Evolutionary conservation across 345 rosid species (phyloP), one percentile per base, ranked within the genome.

Genomic region (Salix udensis): DNA sequence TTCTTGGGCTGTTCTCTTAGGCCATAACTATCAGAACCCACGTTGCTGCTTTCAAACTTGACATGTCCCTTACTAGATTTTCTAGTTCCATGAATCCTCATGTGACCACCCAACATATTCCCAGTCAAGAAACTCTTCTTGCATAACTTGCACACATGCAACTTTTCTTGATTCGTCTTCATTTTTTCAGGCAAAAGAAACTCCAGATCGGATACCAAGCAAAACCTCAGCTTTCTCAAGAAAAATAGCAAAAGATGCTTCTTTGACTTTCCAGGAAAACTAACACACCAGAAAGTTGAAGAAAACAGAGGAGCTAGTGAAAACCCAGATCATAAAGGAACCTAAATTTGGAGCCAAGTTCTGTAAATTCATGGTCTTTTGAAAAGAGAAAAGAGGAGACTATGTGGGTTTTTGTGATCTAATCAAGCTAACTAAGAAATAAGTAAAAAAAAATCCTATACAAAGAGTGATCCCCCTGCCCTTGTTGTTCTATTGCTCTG

Each of bases 1-100:
- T 89, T 90, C 82, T 88, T 91, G 34, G 94, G 94, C 60, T 90
- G 86, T 62, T 87, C 88, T 81, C 94, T 86, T 21, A 90, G 84
- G 23, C 77, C 82, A 74, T 90, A 88, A 70, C 82, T 75, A 69
- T 80, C 80, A 76, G 78, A 74, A 78, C 78, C 81, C 67, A 39
- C 53, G 64, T 79, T 67, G 68, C 67, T 61, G 16, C 55, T 74
- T 67, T 60, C 77, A 71, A 75, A 15, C 52, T 11, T 70, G 18
- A 16, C 66, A 42, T 81, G 72, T 66, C 67, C 86, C 71, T 76
- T 5, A 74, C 11, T 64, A 39, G 81, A 70, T 55, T 50, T 82
- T 68, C 24, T 23, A 36, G 31, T 30, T 58, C 42, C 42, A 62
- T 80, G 89, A 78, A 55, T 16, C 66, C 80, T 83, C 82, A 75